Conservation (phyloP, 805 yeast genomes). For the Clavispora carvajalis region DNA sequence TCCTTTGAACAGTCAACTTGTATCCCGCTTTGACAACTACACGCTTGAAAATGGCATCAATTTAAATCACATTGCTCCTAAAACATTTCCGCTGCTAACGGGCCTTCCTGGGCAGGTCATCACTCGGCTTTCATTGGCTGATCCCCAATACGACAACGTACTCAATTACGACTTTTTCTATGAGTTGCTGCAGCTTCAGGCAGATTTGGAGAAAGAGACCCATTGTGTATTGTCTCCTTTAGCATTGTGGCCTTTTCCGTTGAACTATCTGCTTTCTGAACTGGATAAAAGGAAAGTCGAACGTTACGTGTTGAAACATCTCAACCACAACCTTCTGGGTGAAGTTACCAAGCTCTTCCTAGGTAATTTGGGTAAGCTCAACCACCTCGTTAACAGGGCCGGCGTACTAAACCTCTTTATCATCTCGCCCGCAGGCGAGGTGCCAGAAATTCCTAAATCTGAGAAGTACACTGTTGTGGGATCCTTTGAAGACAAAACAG, state of each 20-base stretch:
- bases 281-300: constrained; percentile 7
- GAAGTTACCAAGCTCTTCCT: constrained; percentile 21
- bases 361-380: constrained; percentile 19
- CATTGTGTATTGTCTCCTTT: neutral
- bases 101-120: neutral
- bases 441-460: neutral
- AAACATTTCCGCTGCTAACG: neutral
- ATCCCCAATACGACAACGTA: neutral
- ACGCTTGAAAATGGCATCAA: constrained; percentile 2
- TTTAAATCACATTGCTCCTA: neutral
- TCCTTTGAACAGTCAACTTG: constrained; percentile 19
- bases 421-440: constrained; percentile 11
- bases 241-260: neutral
- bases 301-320: constrained; percentile 13
- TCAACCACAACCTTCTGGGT: constrained; percentile 24
- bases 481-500: neutral
- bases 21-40: constrained; percentile 8
- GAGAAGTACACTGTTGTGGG: neutral
- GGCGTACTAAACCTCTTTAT: constrained; percentile 18
- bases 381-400: constrained; percentile 28
- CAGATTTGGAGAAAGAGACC: neutral
- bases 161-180: neutral
- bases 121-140: neutral
- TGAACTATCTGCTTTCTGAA: neutral
- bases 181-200: neutral